Evolutionary conservation across 1,284 basidiomycete genomes (phyloP).

Genomic region (Tremellales sp.): DNA sequence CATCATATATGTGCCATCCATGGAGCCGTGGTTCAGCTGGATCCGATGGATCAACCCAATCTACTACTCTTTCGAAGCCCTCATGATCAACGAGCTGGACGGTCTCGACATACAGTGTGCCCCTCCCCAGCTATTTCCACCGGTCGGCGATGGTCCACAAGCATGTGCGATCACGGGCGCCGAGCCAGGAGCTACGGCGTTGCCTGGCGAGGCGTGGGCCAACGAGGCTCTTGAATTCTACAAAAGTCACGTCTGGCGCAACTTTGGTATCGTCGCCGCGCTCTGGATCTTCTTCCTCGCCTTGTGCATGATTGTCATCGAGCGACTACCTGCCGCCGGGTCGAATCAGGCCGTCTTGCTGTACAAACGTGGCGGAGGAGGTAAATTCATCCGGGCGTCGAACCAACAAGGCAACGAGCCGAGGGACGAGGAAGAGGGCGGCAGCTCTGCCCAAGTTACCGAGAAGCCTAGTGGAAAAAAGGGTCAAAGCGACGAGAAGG

Average conservation of each 20-base stretch:
- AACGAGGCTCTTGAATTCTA: constrained; percentile 44
- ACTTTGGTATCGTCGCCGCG: constrained; percentile 50
- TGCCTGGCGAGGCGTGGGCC: constrained; percentile 46
- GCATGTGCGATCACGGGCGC: constrained; percentile 49
- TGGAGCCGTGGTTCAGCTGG: constrained; percentile 38
- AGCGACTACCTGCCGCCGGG: constrained; percentile 35
- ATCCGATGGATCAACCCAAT: constrained; percentile 36
- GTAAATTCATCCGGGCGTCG: constrained; percentile 28
- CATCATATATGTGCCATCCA: constrained; percentile 36
- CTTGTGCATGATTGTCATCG: constrained; percentile 16
- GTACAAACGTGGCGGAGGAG: constrained; percentile 39
- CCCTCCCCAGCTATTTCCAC: constrained; percentile 45
- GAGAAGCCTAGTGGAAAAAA: constrained; percentile 21
- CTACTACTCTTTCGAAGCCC: constrained; percentile 36
- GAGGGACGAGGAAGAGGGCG: constrained; percentile 26
- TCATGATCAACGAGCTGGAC: constrained; percentile 50
- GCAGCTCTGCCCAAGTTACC: constrained; percentile 16
- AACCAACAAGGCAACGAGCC: constrained; percentile 26
- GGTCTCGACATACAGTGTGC: constrained; percentile 44
- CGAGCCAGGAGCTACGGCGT: constrained; percentile 35
- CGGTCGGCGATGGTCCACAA: constrained; percentile 14
- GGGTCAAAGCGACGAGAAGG: neutral
- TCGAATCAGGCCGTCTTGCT: constrained; percentile 33
- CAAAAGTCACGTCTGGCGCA: constrained; percentile 48
- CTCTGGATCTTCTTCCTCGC: constrained; percentile 33